These are phyloP conservation scores for Venturia pyrina DNA, from an alignment of 2,329 filamentous ascomycete genomes.

Conservation along the genomic window DNA sequence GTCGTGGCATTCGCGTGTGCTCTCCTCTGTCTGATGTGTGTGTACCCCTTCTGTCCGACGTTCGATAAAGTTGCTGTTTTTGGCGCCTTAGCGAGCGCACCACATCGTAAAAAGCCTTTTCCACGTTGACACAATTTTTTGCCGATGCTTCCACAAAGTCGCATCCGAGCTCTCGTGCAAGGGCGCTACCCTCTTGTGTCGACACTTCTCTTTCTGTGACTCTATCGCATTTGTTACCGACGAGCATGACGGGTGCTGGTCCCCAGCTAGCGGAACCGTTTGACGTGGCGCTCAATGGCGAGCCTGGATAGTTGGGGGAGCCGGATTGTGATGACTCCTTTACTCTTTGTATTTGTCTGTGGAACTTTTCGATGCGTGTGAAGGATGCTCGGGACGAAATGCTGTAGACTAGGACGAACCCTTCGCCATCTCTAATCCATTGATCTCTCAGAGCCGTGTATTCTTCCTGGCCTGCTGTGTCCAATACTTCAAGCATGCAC, in stretches of 20 bases:
- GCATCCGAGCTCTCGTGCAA: constrained; percentile 86
- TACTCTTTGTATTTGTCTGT: constrained; percentile 93
- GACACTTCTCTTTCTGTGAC: constrained; percentile 94
- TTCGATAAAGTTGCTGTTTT: constrained; percentile 40
- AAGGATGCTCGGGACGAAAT: constrained; percentile 96
- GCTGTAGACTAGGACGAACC: constrained; percentile 95
- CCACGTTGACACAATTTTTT: constrained; percentile 97
- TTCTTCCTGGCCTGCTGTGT: constrained; percentile 97
- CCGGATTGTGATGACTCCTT: constrained; percentile 74
- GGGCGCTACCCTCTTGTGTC: constrained; percentile 85
- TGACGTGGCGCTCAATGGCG: constrained; percentile 53
- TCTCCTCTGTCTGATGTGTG: constrained; percentile 9
- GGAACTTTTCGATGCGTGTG: constrained; percentile 86
- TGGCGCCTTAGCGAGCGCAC: constrained; percentile 83
- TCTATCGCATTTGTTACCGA: constrained; percentile 96
- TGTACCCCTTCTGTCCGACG: constrained; percentile 10
- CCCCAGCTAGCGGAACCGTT: constrained; percentile 44
- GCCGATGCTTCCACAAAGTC: constrained; percentile 96
- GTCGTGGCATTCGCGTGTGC: constrained; percentile 2
- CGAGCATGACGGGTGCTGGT: constrained; percentile 90
- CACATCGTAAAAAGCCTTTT: constrained; percentile 97
- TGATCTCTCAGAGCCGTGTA: constrained; percentile 95
- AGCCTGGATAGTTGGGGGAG: constrained; percentile 67
- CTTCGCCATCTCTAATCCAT: constrained; percentile 97
- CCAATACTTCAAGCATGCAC: constrained; percentile 94